These are phyloP conservation scores for Coelastrella sp. DNA, from an alignment of 139 green algal genomes.

Conservation along the genomic window DNA sequence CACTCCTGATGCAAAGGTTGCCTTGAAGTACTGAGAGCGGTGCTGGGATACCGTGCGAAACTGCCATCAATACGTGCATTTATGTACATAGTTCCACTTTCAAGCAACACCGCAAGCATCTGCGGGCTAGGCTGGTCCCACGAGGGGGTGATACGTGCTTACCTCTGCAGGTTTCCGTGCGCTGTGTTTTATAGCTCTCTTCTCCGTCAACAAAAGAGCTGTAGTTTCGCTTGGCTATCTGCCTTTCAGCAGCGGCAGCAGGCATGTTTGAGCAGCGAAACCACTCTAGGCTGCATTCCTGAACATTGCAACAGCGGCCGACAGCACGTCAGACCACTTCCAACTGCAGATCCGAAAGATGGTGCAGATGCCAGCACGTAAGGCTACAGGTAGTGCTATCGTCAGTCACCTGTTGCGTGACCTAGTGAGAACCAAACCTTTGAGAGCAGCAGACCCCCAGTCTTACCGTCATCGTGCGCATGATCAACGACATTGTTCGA, in stretches of 20 bases:
- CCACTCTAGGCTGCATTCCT: neutral
- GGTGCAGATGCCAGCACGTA: neutral
- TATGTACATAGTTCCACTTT: neutral
- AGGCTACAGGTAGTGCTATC: neutral
- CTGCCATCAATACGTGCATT: neutral
- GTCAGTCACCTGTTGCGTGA: neutral
- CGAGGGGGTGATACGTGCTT: neutral
- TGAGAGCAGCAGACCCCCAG: neutral
- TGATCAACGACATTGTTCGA: too few relatives aligned
- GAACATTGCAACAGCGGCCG: neutral
- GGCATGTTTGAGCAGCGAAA: neutral
- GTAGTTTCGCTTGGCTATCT: neutral
- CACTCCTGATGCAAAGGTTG: neutral
- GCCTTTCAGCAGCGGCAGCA: slow-evolving; percentile 1
- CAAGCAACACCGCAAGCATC: neutral
- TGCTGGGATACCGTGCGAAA: neutral
- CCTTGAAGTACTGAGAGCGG: neutral
- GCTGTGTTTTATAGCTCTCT: neutral
- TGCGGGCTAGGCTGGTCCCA: neutral
- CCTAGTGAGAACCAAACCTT: too few relatives aligned
- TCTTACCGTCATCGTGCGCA: neutral
- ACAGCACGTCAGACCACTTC: neutral
- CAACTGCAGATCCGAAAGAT: neutral
- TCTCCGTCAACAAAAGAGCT: neutral
- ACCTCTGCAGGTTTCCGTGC: neutral